phyloP scores from a whole-genome alignment of 2,329 filamentous ascomycete genomes.

The Sporothrix schenckii region DNA sequence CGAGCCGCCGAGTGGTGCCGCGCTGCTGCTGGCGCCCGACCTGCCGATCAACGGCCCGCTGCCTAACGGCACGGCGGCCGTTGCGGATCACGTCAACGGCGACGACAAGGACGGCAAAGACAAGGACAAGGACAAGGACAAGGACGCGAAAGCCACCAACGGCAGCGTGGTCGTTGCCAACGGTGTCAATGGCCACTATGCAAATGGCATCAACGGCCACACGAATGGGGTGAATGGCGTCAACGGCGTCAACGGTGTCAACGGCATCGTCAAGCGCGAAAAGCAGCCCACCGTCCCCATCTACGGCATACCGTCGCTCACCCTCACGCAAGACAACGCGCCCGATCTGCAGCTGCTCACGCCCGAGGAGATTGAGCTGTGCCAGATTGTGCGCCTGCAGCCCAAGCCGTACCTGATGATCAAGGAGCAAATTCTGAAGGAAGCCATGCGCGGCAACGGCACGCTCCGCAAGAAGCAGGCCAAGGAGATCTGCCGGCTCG shows the following conservation, averaged over 20 bases:
- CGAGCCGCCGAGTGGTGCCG: conserved; percentile 75
- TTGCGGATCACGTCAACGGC: conserved; percentile 35
- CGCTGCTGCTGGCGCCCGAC: conserved; percentile 76
- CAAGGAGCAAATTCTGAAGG: conserved; percentile 89
- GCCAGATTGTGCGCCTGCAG: conserved; percentile 78
- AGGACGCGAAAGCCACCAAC: conserved; percentile 38
- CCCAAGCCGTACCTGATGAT: conserved; percentile 95
- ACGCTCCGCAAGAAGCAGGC: conserved; percentile 92
- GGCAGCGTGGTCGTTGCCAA: conserved; percentile 40
- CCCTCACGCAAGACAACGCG: conserved; percentile 73
- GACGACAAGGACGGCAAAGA: conserved; percentile 8
- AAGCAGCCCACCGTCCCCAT: conserved; percentile 61
- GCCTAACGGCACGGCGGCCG: conserved; percentile 58
- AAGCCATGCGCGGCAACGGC: conserved; percentile 86
- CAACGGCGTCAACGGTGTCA: conserved; percentile 42
- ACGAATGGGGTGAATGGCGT: conserved; percentile 38
- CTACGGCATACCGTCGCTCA: conserved; percentile 64
- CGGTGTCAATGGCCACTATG: conserved; percentile 41
- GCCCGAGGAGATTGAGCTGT: conserved; percentile 81
- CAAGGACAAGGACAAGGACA: not conserved
- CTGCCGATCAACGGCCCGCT: conserved; percentile 46
- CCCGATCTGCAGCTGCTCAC: conserved; percentile 85
- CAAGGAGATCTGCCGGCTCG: conserved; percentile 80
- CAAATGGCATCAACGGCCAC: conserved; percentile 41
- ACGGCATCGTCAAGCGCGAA: conserved; percentile 50